Conservation (phyloP, 257 asterid genomes). For the Solanum habrochaites region DNA sequence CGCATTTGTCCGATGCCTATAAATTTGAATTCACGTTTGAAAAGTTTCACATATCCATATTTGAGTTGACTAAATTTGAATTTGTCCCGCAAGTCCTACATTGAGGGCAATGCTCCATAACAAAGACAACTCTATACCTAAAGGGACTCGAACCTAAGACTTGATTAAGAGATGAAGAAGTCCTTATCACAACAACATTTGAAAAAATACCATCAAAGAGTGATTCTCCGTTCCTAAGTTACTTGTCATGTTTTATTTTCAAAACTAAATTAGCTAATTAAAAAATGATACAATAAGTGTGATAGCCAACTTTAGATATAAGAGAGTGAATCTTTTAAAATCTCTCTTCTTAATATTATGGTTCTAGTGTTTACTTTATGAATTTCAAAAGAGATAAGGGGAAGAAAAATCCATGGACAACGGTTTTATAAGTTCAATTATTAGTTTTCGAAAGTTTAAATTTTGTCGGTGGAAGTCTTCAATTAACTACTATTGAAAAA, state of each 20-base stretch:
- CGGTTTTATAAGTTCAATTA: not conserved
- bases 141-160: too few relatives aligned
- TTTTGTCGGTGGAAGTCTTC: not conserved
- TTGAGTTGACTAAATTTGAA: too few relatives aligned
- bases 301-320: not conserved
- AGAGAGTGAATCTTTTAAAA: not conserved
- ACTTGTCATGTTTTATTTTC: not conserved
- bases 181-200: not conserved
- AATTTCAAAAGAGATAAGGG: not conserved
- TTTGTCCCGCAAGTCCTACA: too few relatives aligned
- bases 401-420: not conserved
- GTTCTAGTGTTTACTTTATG: not conserved
- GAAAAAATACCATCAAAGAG: not conserved
- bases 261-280: not conserved
- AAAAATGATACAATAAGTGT: not conserved
- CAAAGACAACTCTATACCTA: too few relatives aligned
- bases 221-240: not conserved
- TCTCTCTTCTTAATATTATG: not conserved
- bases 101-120: too few relatives aligned
- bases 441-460: not conserved
- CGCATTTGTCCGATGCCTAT: too few relatives aligned
- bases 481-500: not conserved
- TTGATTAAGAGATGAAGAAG: too few relatives aligned
- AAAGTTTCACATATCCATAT: rapidly evolving
- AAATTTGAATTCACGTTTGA: too few relatives aligned